Conservation (phyloP, 2,329 filamentous ascomycete genomes). For the Lasiodiplodia hormozganensis region DNA sequence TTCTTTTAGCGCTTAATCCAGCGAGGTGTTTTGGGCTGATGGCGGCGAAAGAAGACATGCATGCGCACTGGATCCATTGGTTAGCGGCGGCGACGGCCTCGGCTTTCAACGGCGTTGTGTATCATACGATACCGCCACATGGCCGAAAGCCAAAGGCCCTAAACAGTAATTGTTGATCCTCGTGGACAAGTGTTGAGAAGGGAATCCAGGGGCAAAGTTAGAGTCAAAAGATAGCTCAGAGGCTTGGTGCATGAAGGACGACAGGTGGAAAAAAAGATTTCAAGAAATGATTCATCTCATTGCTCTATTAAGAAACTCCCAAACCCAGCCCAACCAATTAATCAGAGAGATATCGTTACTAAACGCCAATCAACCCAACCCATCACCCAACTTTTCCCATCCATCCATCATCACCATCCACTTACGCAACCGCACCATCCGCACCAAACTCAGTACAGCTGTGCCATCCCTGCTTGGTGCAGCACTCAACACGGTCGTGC, state of each 20-base stretch:
- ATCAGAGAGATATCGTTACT: no score
- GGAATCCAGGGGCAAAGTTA: no score
- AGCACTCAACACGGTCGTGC: neutral
- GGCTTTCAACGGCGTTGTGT: neutral
- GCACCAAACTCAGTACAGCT: neutral
- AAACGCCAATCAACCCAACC: no score
- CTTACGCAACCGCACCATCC: neutral
- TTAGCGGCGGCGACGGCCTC: neutral
- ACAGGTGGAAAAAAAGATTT: no score
- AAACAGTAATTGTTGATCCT: neutral
- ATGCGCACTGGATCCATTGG: neutral
- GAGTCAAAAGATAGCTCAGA: no score
- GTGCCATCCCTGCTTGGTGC: neutral
- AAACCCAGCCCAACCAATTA: no score
- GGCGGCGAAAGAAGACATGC: conserved; percentile 33
- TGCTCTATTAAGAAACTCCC: no score
- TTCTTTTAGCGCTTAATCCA: conserved; percentile 40
- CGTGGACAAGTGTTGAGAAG: no score
- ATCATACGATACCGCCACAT: neutral
- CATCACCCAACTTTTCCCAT: neutral
- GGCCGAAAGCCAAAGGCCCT: neutral
- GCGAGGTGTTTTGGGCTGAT: conserved; percentile 47
- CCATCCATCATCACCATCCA: neutral
- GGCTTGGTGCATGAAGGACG: no score
- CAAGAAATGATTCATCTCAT: no score